phyloP scores from a whole-genome alignment of 345 rosid species.

The Turnera subulata region DNA sequence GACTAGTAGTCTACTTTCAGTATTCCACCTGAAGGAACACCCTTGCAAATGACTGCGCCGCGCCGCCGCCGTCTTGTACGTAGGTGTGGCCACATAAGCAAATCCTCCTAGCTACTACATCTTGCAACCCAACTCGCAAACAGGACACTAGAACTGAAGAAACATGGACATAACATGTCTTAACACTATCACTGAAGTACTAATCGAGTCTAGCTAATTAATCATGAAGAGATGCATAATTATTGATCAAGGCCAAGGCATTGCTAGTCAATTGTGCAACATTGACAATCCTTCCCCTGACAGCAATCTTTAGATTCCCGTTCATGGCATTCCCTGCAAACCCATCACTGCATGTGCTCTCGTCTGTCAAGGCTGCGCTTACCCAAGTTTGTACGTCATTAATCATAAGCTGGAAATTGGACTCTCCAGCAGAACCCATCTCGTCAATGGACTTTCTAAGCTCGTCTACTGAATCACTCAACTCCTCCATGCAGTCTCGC shows the following conservation, averaged over 20 bases:
- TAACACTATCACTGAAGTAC: no score
- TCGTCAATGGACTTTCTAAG: constrained; percentile 54
- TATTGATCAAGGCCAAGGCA: constrained; percentile 68
- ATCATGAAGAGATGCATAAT: constrained; percentile 45
- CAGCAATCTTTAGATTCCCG: constrained; percentile 15
- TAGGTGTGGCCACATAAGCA: no score
- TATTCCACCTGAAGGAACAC: no score
- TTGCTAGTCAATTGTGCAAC: constrained; percentile 66
- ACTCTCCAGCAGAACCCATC: constrained; percentile 32
- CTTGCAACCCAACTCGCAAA: no score
- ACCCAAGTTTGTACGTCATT: constrained; percentile 72
- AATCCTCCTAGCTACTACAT: no score
- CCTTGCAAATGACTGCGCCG: no score
- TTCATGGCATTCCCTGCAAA: constrained; percentile 36
- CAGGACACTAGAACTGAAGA: no score
- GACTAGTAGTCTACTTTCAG: no score
- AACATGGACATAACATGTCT: no score
- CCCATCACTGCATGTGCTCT: constrained; percentile 68
- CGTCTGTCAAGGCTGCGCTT: constrained; percentile 71
- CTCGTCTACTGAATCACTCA: constrained; percentile 51
- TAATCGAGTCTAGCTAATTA: no score
- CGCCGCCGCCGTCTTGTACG: no score
- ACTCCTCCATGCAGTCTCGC: constrained; percentile 64
- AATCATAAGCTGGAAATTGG: constrained; percentile 36
- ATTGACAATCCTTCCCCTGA: constrained; percentile 35